Evolutionary conservation across 2,329 filamentous ascomycete genomes (phyloP).

Genomic region (Ophiostoma quercus): DNA sequence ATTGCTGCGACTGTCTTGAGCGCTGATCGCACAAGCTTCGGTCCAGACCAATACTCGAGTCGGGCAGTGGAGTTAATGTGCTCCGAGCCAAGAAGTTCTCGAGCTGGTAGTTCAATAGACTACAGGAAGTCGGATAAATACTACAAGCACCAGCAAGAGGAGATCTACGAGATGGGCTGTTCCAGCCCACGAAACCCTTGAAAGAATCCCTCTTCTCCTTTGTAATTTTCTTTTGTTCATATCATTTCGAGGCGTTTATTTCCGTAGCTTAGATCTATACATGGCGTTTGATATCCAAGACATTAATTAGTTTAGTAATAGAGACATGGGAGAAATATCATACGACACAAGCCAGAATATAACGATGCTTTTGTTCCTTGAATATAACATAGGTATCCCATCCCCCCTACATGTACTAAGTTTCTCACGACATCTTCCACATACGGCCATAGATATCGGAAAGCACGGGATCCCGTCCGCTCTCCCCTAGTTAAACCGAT

Average conservation of each 20-base stretch:
- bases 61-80: neutral
- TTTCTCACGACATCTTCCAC: neutral
- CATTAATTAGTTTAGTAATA: too few relatives aligned
- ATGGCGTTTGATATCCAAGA: too few relatives aligned
- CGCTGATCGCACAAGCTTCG: neutral
- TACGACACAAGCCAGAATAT: too few relatives aligned
- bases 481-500: neutral
- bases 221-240: neutral
- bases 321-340: too few relatives aligned
- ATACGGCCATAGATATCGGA: neutral
- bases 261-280: too few relatives aligned
- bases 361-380: too few relatives aligned
- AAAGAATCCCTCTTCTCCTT: neutral
- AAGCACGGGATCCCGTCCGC: neutral
- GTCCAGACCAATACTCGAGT: neutral
- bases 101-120: neutral
- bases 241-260: neutral
- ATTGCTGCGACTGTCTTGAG: neutral
- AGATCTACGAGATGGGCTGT: neutral
- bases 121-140: neutral
- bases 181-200: neutral
- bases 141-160: neutral
- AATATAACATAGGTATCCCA: too few relatives aligned
- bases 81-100: neutral
- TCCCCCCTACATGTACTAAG: too few relatives aligned